phyloP scores from a whole-genome alignment of 768 basidiomycete species.

The Lentinula guzmanii region DNA sequence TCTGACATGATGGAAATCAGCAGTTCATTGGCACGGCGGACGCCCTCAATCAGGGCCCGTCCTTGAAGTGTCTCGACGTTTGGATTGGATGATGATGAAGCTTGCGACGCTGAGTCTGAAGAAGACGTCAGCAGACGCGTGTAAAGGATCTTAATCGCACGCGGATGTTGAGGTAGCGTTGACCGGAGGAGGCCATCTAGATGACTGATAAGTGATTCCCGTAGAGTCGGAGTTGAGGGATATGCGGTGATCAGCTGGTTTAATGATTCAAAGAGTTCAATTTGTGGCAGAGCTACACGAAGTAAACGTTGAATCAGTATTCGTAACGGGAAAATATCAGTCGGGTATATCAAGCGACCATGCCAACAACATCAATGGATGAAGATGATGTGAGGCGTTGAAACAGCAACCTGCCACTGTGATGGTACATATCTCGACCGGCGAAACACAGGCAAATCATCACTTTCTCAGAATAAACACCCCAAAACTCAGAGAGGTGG shows the following conservation, averaged over 20 bases:
- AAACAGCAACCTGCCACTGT: not conserved
- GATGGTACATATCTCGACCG: not conserved
- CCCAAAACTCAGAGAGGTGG: not conserved
- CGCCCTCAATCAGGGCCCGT: slow-evolving; percentile 29
- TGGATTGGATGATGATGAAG: not conserved
- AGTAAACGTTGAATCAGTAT: not conserved
- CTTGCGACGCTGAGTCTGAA: not conserved
- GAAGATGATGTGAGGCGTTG: not conserved
- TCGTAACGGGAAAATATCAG: not conserved
- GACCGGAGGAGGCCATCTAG: slow-evolving; percentile 29
- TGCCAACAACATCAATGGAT: not conserved
- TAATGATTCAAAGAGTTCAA: slow-evolving; percentile 35
- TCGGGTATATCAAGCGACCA: not conserved
- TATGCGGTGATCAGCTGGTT: slow-evolving; percentile 30
- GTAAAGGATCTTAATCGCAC: slow-evolving; percentile 30
- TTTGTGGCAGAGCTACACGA: slow-evolving; percentile 31
- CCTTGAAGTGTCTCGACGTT: slow-evolving; percentile 15
- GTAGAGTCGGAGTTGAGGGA: slow-evolving; percentile 28
- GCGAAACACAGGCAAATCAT: not conserved
- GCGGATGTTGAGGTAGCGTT: slow-evolving; percentile 26
- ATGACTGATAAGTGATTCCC: slow-evolving; percentile 29
- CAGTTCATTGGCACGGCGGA: slow-evolving; percentile 34
- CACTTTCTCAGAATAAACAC: not conserved
- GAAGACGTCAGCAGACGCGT: slow-evolving; percentile 20
- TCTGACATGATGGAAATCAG: slow-evolving; percentile 15